Evolutionary conservation across 108 stramenopile genomes (phyloP).

Genomic region (Nitzschia palea): DNA sequence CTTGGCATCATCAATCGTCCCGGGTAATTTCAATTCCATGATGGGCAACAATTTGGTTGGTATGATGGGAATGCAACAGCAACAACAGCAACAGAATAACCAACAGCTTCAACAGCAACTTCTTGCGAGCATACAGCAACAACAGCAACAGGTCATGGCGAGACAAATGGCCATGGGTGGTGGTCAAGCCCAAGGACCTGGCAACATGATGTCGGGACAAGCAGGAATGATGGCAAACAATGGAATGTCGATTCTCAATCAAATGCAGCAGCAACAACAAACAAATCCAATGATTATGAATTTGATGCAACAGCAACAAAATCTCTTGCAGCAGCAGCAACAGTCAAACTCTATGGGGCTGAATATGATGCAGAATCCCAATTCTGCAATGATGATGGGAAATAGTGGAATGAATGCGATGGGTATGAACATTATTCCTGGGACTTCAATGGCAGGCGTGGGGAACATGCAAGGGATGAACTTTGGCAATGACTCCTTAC

Average conservation of each 20-base stretch:
- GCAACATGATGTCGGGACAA: neutral
- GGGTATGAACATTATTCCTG: constrained; percentile 10
- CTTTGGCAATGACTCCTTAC: neutral
- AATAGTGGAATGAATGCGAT: neutral
- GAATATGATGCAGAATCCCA: constrained; percentile 6
- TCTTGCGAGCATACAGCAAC: constrained; percentile 23
- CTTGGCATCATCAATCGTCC: neutral
- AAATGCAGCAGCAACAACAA: constrained; percentile 22
- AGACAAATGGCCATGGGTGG: constrained; percentile 14
- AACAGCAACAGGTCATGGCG: constrained; percentile 22
- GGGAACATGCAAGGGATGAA: constrained; percentile 2
- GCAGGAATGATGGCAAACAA: constrained; percentile 12
- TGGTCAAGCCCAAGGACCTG: constrained; percentile 1
- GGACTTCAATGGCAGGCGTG: neutral
- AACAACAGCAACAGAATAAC: constrained; percentile 4
- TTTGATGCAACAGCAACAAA: constrained; percentile 22
- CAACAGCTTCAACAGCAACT: constrained; percentile 28
- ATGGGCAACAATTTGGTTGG: neutral
- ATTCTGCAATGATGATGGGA: neutral
- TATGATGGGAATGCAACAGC: constrained; percentile 1
- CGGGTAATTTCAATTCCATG: neutral
- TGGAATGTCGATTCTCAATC: constrained; percentile 9
- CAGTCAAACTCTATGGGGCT: neutral
- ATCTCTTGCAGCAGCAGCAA: constrained; percentile 14
- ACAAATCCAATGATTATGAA: constrained; percentile 6